Conservation (phyloP, 2,329 filamentous ascomycete species). For the Bipolaris bicolor region DNA sequence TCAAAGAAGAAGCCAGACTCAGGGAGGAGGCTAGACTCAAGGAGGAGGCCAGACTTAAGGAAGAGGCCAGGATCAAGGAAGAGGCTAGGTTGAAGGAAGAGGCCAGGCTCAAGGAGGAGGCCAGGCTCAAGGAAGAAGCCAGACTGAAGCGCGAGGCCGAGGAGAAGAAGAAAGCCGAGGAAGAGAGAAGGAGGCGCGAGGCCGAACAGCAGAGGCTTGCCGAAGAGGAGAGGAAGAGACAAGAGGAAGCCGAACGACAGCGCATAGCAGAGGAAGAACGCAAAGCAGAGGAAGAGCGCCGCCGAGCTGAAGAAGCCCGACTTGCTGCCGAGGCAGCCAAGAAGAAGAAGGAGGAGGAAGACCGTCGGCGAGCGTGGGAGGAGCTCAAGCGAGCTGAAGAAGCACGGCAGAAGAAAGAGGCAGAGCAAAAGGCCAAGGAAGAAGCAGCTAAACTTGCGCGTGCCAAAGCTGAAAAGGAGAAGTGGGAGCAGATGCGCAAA, state of each 20-base stretch:
- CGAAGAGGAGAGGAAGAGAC: slow-evolving; percentile 36
- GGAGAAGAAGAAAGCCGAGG: slow-evolving; percentile 2
- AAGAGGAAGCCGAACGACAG: slow-evolving; percentile 58
- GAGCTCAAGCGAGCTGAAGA: slow-evolving; percentile 47
- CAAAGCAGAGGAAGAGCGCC: slow-evolving; percentile 40
- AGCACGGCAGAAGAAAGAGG: slow-evolving; percentile 35
- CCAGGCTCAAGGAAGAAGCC: slow-evolving; percentile 57
- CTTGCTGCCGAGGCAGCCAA: slow-evolving; percentile 52
- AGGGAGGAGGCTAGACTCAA: no score
- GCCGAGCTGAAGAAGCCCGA: slow-evolving; percentile 49
- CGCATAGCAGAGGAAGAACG: slow-evolving; percentile 58
- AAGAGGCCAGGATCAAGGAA: slow-evolving; percentile 28
- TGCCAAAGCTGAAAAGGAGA: slow-evolving; percentile 57
- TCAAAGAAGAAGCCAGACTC: no score
- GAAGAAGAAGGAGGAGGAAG: slow-evolving; percentile 54
- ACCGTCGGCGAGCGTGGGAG: slow-evolving; percentile 54
- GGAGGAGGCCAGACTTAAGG: slow-evolving; percentile 36
- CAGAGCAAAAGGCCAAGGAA: slow-evolving; percentile 55
- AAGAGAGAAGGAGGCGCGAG: slow-evolving; percentile 11
- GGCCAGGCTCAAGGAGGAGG: slow-evolving; percentile 48
- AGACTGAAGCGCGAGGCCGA: slow-evolving; percentile 29
- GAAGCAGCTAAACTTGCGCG: slow-evolving; percentile 55
- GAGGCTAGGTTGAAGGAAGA: not conserved
- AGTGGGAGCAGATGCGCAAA: slow-evolving; percentile 58
- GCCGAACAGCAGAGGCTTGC: slow-evolving; percentile 6